A percentile compares a stretch with the other conserved stretches of the same genome.
Conservation (phyloP, 805 yeast genomes). For the Candida dajiaensis region DNA sequence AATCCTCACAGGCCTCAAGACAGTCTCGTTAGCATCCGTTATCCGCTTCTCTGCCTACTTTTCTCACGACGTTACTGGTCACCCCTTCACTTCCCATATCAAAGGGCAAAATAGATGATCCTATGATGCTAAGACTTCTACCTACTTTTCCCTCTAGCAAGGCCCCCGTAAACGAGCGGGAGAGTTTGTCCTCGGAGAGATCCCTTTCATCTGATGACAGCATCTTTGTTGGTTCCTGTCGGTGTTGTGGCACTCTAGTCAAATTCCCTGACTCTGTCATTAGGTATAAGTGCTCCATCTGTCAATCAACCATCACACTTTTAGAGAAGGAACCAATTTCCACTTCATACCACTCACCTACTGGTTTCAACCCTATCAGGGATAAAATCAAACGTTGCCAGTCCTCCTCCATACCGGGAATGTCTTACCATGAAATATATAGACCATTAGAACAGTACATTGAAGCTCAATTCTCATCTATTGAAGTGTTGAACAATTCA, state of each 20-base stretch:
- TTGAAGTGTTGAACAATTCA: conserved; percentile 44
- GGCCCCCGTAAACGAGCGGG: neutral
- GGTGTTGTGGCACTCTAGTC: conserved; percentile 42
- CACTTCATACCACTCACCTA: neutral
- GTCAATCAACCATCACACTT: conserved; percentile 43
- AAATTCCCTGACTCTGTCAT: conserved; percentile 30
- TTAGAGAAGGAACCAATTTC: neutral
- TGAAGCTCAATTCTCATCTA: conserved; percentile 40
- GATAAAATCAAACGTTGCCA: conserved; percentile 6
- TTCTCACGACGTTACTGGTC: too few relatives aligned
- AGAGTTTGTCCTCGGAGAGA: neutral
- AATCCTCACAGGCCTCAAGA: neutral
- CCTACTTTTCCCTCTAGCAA: neutral
- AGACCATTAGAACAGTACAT: conserved; percentile 47
- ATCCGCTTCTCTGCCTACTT: neutral
- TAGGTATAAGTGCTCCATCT: conserved; percentile 54
- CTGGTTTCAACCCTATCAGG: conserved; percentile 1
- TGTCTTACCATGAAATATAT: conserved; percentile 27
- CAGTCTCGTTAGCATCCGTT: neutral
- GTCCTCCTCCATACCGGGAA: neutral
- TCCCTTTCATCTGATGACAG: neutral
- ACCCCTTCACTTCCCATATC: too few relatives aligned
- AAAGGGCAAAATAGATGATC: neutral
- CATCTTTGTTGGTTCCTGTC: conserved; percentile 25
- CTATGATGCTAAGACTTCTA: neutral